Base-by-base conservation (phyloP, 2,329 filamentous ascomycete genomes). In the Orbilia brochopaga region DNA sequence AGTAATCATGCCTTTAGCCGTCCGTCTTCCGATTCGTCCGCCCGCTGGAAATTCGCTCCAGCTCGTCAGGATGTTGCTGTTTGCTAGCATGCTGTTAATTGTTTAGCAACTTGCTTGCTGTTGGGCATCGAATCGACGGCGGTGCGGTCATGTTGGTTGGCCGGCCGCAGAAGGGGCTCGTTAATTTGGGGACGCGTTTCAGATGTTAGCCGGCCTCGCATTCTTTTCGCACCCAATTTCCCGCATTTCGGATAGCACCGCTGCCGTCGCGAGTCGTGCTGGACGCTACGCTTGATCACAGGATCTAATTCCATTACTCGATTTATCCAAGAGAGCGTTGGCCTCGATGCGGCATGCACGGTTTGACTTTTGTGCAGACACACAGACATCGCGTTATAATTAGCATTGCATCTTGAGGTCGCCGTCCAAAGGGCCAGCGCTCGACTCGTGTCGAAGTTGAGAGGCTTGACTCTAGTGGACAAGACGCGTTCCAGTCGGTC, bases 111-210 rank as follows among this genome's bases (percentile, higher is more conserved):
- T n/a, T n/a, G n/a, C n/a, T n/a, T n/a, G n/a, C n/a, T 32, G 27
- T 32, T 32, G 27, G 27, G 27, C 27, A 8, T 32, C 27, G 27
- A 32, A 32, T 32, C 27, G 27, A 32, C 27, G 27, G 27, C 27
- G 8, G 4, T 8, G 8, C 4, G 3, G 27, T 8, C 4, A 3
- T 32, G 27, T 32, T 32, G 27, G 27, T 32, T 32, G 44, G 44
- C n/a, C 6, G n/a, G 17, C n/a, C n/a, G 44, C 15, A 19, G 44
- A 15, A 19, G 37, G n/a, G 37, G n/a, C 13, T 17, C n/a, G 19
- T 48, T 48, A 48, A 48, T 48, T 48, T 48, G n/a, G n/a, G 44
- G 44, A 48, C 44, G 44, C 44, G 44, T 48, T 48, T 48, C n/a
- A 23, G 19, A 23, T 5, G 37, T 13, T 13, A 4, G 37, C 37